These are phyloP conservation scores for Fragosphaeria purpurea DNA, from an alignment of 2,329 filamentous ascomycete genomes.

Conservation along the genomic window DNA sequence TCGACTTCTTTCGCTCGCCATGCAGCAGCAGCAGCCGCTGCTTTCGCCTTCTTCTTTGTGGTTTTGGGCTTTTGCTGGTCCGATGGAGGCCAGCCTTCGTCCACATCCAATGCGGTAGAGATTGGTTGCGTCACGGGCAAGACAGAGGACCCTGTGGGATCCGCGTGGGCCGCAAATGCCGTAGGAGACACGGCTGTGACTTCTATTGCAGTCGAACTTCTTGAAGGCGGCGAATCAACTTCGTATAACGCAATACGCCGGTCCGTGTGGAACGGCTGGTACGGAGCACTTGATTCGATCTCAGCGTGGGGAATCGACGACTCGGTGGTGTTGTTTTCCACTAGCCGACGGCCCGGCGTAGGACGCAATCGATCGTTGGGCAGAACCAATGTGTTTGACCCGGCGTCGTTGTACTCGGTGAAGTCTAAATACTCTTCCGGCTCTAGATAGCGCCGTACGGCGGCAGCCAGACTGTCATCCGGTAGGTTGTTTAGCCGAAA, in stretches of 20 bases:
- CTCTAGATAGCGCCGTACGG: conserved; percentile 46
- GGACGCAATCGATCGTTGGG: conserved; percentile 30
- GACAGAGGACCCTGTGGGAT: not conserved
- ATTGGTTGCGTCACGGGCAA: conserved; percentile 19
- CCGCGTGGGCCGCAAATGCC: not conserved
- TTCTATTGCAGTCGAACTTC: not conserved
- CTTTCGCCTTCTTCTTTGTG: conserved; percentile 3
- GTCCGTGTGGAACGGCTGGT: conserved; percentile 93
- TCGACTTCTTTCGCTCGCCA: conserved; percentile 8
- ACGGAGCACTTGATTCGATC: conserved; percentile 91
- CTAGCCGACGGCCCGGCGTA: conserved; percentile 21
- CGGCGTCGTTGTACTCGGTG: conserved; percentile 42
- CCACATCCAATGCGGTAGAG: conserved; percentile 12
- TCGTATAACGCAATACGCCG: conserved; percentile 69
- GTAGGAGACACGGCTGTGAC: conserved; percentile 1
- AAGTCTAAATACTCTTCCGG: conserved; percentile 47
- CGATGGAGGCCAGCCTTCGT: not conserved
- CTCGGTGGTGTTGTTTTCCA: conserved; percentile 37
- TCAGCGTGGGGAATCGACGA: conserved; percentile 67
- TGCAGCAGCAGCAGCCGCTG: not conserved
- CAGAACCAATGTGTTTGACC: conserved; percentile 44
- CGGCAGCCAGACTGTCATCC: conserved; percentile 46
- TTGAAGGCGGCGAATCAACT: conserved; percentile 29
- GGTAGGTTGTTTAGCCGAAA: conserved; percentile 55
- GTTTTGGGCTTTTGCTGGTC: not conserved